A percentile compares a stretch with the other conserved stretches of the same genome.
phyloP scores from a whole-genome alignment of 2,329 filamentous ascomycete species.

The Paraphoma chrysanthemicola region DNA sequence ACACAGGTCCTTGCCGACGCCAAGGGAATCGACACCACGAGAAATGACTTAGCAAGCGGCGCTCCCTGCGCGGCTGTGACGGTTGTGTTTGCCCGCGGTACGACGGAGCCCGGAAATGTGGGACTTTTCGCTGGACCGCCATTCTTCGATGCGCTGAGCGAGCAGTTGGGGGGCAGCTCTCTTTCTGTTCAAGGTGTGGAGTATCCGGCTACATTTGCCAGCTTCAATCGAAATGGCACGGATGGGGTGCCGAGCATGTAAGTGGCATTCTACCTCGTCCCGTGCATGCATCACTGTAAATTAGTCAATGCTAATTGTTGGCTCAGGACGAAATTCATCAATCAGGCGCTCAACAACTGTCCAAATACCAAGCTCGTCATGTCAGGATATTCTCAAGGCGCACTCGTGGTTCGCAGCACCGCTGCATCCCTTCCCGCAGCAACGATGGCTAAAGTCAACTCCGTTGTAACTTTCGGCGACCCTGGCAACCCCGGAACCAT shows the following conservation, averaged over 20 bases:
- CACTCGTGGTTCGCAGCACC: constrained; percentile 16
- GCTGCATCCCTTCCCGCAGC: constrained; percentile 9
- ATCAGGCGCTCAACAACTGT: constrained; percentile 13
- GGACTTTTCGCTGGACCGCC: constrained; percentile 44
- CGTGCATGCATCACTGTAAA: not conserved
- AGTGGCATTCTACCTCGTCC: not conserved
- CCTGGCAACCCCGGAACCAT: constrained; percentile 7
- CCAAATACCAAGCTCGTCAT: constrained; percentile 20
- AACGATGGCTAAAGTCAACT: constrained; percentile 10
- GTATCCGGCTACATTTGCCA: constrained; percentile 12
- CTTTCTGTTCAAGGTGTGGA: constrained; percentile 20
- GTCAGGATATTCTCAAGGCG: constrained; percentile 23
- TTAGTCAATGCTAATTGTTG: not conserved
- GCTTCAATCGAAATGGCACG: constrained; percentile 11
- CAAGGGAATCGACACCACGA: constrained; percentile 1
- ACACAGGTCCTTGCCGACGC: constrained; percentile 6
- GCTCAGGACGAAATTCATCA: constrained; percentile 9
- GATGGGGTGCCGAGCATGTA: constrained; percentile 13
- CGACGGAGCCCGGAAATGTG: constrained; percentile 47
- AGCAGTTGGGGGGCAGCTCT: constrained; percentile 7
- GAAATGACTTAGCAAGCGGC: constrained; percentile 4
- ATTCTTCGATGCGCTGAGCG: constrained; percentile 11
- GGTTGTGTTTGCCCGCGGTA: constrained; percentile 49
- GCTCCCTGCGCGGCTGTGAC: constrained; percentile 41
- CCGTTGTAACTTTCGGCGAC: constrained; percentile 11